Base-by-base conservation (phyloP, 208 protist species). In the Crithidia brevicula region DNA sequence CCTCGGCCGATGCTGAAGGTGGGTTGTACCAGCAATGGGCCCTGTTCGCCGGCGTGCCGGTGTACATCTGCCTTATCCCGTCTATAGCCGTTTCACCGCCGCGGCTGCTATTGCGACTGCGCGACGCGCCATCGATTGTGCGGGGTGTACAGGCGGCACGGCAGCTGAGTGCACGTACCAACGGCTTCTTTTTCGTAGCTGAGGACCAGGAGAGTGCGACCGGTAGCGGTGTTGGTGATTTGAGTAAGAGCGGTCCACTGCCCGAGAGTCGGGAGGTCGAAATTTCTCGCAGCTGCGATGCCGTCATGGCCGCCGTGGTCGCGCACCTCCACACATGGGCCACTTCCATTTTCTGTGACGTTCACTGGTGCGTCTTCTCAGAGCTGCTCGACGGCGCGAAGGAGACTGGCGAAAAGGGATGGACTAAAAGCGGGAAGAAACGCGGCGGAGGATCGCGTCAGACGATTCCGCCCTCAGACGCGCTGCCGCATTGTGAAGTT, bases 21-120 rank as follows among this genome's bases (percentile, higher is more conserved):
- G n/a, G 6, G 13, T 36, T 11, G 7, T 11, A 31, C 4, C 11
- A 20, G 20, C 53, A 16, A 0, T 60, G 53, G 53, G 53, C 53
- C 31, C 23, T 31, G 10, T 60, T 47, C 36, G 31, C 31, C 3
- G 53, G 36, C 11, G 36, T 46, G 0, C 65, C 65, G 2, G 25
- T 71, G 20, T 54, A 71, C 65, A n/a, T 71, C 1, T 71, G 65
- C 53, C 42, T 71, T 20, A 5, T 71, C 2, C 65, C 65, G 4
- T 62, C 38, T n/a, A 22, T 33, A 2, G 54, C 42, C 0, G 65
- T 43, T 8, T 45, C 40, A 23, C 45, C 65, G 11, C n/a, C 65
- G 43, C 40, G 18, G 42, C 20, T 71, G 51, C 65, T 53, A 40
- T 20, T 13, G 18, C 65, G 54, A 9, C 53, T 71, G 16, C 45